A percentile compares a stretch with the other conserved stretches of the same genome.
Evolutionary conservation across 257 asterid genomes (phyloP).

Genomic region (Solanum dulcamara): DNA sequence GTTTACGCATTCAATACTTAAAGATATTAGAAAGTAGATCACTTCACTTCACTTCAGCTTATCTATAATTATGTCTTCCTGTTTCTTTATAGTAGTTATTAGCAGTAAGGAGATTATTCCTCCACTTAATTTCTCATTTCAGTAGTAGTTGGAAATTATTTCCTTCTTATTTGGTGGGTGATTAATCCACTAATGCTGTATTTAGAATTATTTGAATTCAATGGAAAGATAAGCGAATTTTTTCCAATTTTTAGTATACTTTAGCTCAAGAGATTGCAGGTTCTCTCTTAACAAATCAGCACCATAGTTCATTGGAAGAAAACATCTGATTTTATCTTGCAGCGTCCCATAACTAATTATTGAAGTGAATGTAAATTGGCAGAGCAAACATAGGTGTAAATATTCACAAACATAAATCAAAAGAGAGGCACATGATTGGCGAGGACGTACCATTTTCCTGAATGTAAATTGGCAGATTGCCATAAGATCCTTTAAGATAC

Average conservation of each 20-base stretch:
- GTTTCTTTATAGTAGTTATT: no score
- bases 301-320: no score
- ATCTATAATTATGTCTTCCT: no score
- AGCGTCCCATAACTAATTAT: neutral
- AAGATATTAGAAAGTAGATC: no score
- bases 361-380: neutral
- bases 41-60: no score
- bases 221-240: neutral
- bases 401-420: neutral
- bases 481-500: conserved; percentile 26
- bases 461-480: conserved; percentile 42
- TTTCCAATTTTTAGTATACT: neutral
- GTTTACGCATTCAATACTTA: no score
- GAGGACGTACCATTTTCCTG: conserved; percentile 24
- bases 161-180: no score
- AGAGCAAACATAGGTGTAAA: neutral
- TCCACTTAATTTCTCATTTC: no score
- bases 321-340: no score
- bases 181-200: neutral
- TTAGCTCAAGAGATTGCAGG: neutral
- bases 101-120: no score
- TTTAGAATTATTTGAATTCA: neutral
- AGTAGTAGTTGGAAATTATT: no score
- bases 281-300: neutral
- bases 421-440: neutral